Conservation (phyloP, 2,329 filamentous ascomycete genomes). For the Fusarium succisae region DNA sequence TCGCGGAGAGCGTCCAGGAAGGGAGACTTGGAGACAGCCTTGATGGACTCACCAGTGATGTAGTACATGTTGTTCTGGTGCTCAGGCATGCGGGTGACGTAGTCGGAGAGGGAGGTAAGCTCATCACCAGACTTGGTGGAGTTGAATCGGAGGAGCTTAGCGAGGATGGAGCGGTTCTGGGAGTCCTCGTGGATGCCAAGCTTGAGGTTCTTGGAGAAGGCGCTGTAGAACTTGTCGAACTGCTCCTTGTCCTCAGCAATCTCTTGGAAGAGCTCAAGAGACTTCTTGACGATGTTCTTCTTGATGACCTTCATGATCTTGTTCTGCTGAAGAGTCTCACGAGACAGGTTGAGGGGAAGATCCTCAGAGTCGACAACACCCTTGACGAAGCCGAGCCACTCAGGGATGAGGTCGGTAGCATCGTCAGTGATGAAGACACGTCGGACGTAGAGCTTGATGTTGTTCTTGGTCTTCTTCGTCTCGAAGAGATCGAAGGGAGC, state of each 20-base stretch:
- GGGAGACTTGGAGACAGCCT: slow-evolving; percentile 96
- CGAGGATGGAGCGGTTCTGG: slow-evolving; percentile 91
- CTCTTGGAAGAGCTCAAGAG: slow-evolving; percentile 98
- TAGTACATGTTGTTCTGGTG: slow-evolving; percentile 99
- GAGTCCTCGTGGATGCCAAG: slow-evolving; percentile 99
- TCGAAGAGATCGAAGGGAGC: slow-evolving; percentile 99
- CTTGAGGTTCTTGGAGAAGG: slow-evolving; percentile 99
- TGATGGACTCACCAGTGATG: slow-evolving; percentile 99
- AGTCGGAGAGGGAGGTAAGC: slow-evolving; percentile 93
- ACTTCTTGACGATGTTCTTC: slow-evolving; percentile 99
- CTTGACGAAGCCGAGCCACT: slow-evolving; percentile 99
- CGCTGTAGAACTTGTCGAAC: slow-evolving; percentile 99
- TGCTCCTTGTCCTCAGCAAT: slow-evolving; percentile 99
- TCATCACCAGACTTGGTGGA: slow-evolving; percentile 99
- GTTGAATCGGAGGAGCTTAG: slow-evolving; percentile 99
- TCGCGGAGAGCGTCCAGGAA: slow-evolving; percentile 99
- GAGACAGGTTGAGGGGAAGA: slow-evolving; percentile 98
- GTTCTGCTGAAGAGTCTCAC: slow-evolving; percentile 99
- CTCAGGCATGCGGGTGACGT: slow-evolving; percentile 98
- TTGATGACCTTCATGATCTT: slow-evolving; percentile 99
- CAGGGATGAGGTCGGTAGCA: slow-evolving; percentile 97
- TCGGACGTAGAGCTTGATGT: slow-evolving; percentile 99
- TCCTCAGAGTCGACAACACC: slow-evolving; percentile 99
- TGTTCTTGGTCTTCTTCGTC: slow-evolving; percentile 99
- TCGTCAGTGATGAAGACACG: slow-evolving; percentile 99